Evolutionary conservation across 208 protist species (phyloP).

Genomic region (Crithidia thermophila): DNA sequence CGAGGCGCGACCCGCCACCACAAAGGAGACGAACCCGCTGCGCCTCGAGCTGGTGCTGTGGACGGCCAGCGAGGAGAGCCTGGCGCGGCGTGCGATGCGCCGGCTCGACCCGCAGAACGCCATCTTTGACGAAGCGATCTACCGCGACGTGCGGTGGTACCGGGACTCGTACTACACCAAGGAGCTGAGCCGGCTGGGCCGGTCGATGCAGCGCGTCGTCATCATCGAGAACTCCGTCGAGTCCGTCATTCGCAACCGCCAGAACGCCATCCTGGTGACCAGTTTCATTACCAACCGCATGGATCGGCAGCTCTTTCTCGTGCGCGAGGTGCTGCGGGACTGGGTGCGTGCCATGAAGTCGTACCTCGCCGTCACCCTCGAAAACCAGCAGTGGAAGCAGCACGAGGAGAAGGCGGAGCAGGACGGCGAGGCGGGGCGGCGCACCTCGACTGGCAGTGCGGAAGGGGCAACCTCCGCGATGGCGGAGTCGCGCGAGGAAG

Average conservation of each 20-base stretch:
- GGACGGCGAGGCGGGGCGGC: not conserved
- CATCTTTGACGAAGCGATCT: slow-evolving; percentile 87
- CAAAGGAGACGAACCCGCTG: slow-evolving; percentile 30
- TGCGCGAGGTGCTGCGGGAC: slow-evolving; percentile 65
- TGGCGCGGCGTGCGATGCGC: slow-evolving; percentile 71
- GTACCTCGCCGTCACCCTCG: slow-evolving; percentile 4
- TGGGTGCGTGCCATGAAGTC: slow-evolving; percentile 55
- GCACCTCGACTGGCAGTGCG: not conserved
- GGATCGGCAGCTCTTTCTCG: slow-evolving; percentile 77
- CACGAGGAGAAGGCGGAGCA: not conserved
- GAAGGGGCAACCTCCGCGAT: not conserved
- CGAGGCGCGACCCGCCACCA: slow-evolving; percentile 26
- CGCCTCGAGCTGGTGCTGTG: slow-evolving; percentile 88
- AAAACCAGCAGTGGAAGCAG: slow-evolving; percentile 6
- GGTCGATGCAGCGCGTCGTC: slow-evolving; percentile 65
- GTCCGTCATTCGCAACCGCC: slow-evolving; percentile 79
- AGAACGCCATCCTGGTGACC: slow-evolving; percentile 84
- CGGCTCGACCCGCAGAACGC: slow-evolving; percentile 69
- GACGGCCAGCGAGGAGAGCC: slow-evolving; percentile 83
- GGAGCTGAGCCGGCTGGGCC: slow-evolving; percentile 81
- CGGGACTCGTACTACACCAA: slow-evolving; percentile 85
- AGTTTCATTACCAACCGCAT: slow-evolving; percentile 78
- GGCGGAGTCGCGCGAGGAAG: slow-evolving; percentile 14
- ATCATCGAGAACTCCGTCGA: slow-evolving; percentile 93
- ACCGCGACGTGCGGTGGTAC: slow-evolving; percentile 89